Percentiles rank a stretch among this genome's conserved stretches.
phyloP scores from a whole-genome alignment of 1,139 yeast genomes.

The Suhomyces coccinellae region DNA sequence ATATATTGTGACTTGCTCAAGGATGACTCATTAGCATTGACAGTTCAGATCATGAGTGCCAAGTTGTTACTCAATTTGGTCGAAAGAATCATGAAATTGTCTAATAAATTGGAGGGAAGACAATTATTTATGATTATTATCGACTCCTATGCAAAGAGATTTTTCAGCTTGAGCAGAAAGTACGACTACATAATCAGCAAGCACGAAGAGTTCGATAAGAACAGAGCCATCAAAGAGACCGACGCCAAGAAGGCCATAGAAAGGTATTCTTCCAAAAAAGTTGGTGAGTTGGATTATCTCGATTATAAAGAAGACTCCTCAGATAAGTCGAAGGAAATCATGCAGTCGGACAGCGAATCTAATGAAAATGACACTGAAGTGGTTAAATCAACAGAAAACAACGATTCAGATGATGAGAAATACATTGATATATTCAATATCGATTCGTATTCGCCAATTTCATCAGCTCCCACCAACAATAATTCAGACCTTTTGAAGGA shows the following conservation, averaged over 20 bases:
- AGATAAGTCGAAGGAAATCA: constrained; percentile 11
- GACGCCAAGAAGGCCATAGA: constrained; percentile 45
- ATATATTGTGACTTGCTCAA: constrained; percentile 81
- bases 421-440: constrained; percentile 39
- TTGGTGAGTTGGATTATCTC: constrained; percentile 14
- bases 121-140: constrained; percentile 80
- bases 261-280: constrained; percentile 38
- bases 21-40: constrained; percentile 80
- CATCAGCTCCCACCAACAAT: constrained; percentile 28
- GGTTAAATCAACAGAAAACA: constrained; percentile 11
- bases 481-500: constrained; percentile 76
- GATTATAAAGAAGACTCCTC: constrained; percentile 5
- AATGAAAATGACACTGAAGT: constrained; percentile 12
- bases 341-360: constrained; percentile 9
- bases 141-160: constrained; percentile 84
- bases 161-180: constrained; percentile 71
- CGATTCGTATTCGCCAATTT: constrained; percentile 43
- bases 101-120: constrained; percentile 81
- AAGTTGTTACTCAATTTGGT: constrained; percentile 83
- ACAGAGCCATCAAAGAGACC: constrained; percentile 41
- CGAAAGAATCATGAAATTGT: constrained; percentile 82
- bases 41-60: constrained; percentile 97
- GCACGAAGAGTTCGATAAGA: constrained; percentile 55
- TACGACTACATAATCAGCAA: constrained; percentile 65
- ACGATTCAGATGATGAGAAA: constrained; percentile 20